A percentile compares a stretch with the other conserved stretches of the same genome.
Conservation (phyloP, 139 green algal species). For the Micractinium sp. region DNA sequence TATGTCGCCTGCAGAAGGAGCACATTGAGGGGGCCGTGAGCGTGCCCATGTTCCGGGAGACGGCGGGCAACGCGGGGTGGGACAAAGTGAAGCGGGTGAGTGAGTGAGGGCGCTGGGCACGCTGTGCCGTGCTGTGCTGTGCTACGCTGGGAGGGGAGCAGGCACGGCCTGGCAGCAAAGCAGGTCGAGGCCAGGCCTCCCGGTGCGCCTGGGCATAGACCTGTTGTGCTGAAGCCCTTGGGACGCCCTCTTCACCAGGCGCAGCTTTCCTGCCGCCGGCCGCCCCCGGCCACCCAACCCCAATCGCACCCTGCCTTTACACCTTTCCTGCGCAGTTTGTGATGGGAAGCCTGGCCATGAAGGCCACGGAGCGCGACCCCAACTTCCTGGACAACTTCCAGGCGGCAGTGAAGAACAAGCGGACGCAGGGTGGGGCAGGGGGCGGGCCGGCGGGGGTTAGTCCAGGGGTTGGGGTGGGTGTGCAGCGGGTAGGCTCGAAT, state of each 20-base stretch:
- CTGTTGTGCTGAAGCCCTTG: too few species aligned
- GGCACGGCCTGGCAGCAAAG: not conserved
- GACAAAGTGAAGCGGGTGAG: conserved; percentile 74
- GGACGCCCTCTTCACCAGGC: too few species aligned
- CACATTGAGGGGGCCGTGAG: conserved; percentile 62
- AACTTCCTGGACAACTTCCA: conserved; percentile 57
- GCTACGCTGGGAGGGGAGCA: not conserved
- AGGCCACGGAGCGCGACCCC: conserved; percentile 74
- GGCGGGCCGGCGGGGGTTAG: not conserved
- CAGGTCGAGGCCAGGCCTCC: too few species aligned
- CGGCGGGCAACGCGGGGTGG: conserved; percentile 52
- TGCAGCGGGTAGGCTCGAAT: not conserved
- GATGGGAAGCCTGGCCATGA: conserved; percentile 73
- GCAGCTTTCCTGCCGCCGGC: too few species aligned
- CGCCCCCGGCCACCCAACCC: too few species aligned
- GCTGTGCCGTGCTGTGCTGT: not conserved
- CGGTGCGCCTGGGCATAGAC: too few species aligned
- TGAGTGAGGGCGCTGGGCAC: not conserved
- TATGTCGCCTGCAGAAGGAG: not conserved
- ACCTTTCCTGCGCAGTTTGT: conserved; percentile 24
- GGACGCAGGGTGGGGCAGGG: conserved; percentile 46
- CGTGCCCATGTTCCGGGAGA: conserved; percentile 68
- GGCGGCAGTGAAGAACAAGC: conserved; percentile 34
- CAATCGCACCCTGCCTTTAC: not conserved
- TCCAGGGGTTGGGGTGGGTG: not conserved